Base-by-base conservation (phyloP, 352 stramenopile species). In the Globisporangium cederbergense region DNA sequence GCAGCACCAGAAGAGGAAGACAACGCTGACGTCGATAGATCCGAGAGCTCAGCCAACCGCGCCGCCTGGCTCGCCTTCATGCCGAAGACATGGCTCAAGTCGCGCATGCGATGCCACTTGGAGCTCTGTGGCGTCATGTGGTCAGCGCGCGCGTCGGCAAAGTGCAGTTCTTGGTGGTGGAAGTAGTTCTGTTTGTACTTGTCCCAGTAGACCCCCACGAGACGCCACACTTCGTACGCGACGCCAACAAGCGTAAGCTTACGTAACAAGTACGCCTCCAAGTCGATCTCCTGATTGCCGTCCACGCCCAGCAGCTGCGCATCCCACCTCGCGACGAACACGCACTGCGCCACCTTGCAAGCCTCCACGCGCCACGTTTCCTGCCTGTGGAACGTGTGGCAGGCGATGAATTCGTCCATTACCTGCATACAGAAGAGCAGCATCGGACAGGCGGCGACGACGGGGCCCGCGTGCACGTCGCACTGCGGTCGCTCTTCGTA, bases 391-490 rank as follows among this genome's bases (percentile, higher is more conserved):
- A 74, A 72, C 58, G 68, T 62, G 50, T 73, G 68, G 20, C 60
- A 70, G 1, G 76, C 70, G 46, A 95, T 78, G 60, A 88, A 91
- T 62, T 93, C 78, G 66, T 95, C 81, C 28, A 93, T 58, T 28
- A 72, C 77, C 64, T 93, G 84, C 14, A 93, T 66, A 38, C 77
- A 89, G 57, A 93, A 92, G 11, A 92, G 67, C 58, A 95, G 58
- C 71, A 90, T 86, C 1, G 86, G 84, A 20, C 81, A 71, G 28
- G 47, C 62, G 32, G 32, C 32, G 32, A 36, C 32, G 14, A 84
- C 71, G 0, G 60, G n/a, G 5, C 70, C 58, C 0, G 16, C 32
- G 49, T 92, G 82, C 11, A 91, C 64, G 16, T 57, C 46, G 45
- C 83, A 94, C n/a, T 52, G 71, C 7, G 64, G 36, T 11, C 74